phyloP scores from a whole-genome alignment of 2,329 filamentous ascomycete species.

The Magnaporthiopsis incrustans region DNA sequence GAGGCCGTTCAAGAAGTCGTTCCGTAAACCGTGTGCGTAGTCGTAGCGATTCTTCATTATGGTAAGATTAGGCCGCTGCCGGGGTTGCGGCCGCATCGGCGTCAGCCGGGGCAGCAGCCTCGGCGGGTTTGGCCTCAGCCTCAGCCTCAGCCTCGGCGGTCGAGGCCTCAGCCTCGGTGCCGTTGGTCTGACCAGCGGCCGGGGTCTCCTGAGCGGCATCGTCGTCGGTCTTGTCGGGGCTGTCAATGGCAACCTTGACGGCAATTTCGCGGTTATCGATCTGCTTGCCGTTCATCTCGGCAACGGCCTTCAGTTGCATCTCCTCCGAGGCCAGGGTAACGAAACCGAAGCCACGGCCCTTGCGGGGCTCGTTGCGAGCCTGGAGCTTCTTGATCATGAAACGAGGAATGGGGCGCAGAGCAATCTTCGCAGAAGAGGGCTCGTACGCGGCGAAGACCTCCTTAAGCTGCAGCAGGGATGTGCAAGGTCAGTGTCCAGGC shows the following conservation, averaged over 20 bases:
- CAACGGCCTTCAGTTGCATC: constrained; percentile 91
- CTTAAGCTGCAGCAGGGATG: constrained; percentile 62
- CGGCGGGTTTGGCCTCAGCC: constrained; percentile 39
- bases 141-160: constrained; percentile 46
- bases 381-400: constrained; percentile 99
- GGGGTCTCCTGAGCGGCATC: constrained; percentile 50
- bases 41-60: not conserved
- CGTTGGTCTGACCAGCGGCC: constrained; percentile 36
- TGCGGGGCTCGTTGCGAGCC: constrained; percentile 94
- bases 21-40: constrained; percentile 7
- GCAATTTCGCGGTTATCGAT: constrained; percentile 98
- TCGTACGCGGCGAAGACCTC: constrained; percentile 92
- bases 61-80: constrained; percentile 13
- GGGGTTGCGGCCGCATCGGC: constrained; percentile 29
- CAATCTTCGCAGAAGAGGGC: constrained; percentile 94
- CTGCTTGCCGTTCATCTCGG: constrained; percentile 99
- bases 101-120: constrained; percentile 59
- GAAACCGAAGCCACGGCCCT: constrained; percentile 98
- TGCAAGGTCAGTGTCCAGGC: constrained; percentile 5
- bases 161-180: constrained; percentile 26
- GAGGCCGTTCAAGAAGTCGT: constrained; percentile 1
- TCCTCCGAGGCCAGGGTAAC: constrained; percentile 94
- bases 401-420: constrained; percentile 92
- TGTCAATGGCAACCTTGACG: constrained; percentile 99
- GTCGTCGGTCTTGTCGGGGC: constrained; percentile 90